Evolutionary conservation across 2,329 filamentous ascomycete genomes (phyloP), one percentile per base, ranked within the genome.

Genomic region (Ophiostoma quercus): DNA sequence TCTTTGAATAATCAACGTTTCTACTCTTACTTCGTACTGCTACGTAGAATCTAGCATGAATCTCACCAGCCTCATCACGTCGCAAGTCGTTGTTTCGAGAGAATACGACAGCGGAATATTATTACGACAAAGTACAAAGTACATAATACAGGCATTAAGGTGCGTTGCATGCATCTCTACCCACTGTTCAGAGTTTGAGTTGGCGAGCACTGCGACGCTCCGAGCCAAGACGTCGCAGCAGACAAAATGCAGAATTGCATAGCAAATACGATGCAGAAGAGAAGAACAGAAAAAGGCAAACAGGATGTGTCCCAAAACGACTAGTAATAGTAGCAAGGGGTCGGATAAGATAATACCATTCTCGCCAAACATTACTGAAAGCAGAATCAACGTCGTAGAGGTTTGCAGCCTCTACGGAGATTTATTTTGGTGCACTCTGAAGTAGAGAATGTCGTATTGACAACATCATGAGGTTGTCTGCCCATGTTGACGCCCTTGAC

Each of bases 101-200:
- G 16, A 47, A 47, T 43, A 43, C 43, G 14, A 19, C 43, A 7
- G 19, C 43, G 43, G 43, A 19, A 8, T n/a, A 47, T n/a, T 19
- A 8, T 19, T 47, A 47, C 43, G 25, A 1, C 1, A 1, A 29
- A 29, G 25, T 29, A 29, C 25, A 29, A 29, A 29, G 25, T 29
- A 29, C 25, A 29, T 8, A 54, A 0, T n/a, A 54, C 19, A 19
- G 47, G n/a, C n/a, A 25, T 54, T 54, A 54, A 54, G 47, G 19
- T 54, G 22, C 11, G 57, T 62, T 25, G 57, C 57, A 62, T 62
- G 57, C 54, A 60, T 32, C 54, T 29, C 22, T 32, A 32, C 57
- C 57, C 57, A 62, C 25, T 62, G 57, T 62, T 62, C 57, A 19
- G 57, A 32, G 57, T 62, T 62, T 62, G 57, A 32, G 57, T 32